Evolutionary conservation across 208 protist species (phyloP).

Genomic region (Angomonas deanei): DNA sequence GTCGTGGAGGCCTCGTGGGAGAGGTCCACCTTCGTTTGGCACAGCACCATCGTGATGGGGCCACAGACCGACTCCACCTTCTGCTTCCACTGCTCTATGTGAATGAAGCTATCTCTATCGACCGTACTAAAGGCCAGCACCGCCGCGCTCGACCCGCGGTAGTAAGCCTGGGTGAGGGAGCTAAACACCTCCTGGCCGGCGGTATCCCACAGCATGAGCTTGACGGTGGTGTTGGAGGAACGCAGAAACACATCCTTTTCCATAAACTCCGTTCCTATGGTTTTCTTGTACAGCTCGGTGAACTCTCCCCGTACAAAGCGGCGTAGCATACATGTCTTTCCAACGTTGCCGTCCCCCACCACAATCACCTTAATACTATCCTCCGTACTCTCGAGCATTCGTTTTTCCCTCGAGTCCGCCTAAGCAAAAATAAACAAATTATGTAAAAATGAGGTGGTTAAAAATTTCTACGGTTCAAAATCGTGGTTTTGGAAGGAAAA

Average conservation of each 20-base stretch:
- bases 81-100: conserved; percentile 81
- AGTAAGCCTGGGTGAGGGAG: conserved; percentile 90
- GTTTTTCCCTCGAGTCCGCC: neutral
- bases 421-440: conserved; percentile 13
- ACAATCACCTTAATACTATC: conserved; percentile 93
- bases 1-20: conserved; percentile 74
- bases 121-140: conserved; percentile 89
- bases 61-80: conserved; percentile 83
- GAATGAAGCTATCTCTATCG: conserved; percentile 83
- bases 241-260: conserved; percentile 86
- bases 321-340: conserved; percentile 92
- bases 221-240: conserved; percentile 51
- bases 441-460: too few species aligned
- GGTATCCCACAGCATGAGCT: conserved; percentile 94
- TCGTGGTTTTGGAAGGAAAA: neutral
- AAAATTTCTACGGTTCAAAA: neutral
- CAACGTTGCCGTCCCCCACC: conserved; percentile 92
- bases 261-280: conserved; percentile 90
- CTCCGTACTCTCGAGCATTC: conserved; percentile 41
- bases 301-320: conserved; percentile 91
- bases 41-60: conserved; percentile 86
- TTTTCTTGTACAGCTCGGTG: conserved; percentile 89
- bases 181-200: conserved; percentile 93
- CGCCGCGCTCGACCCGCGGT: conserved; percentile 81
- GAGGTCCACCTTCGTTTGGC: conserved; percentile 94